Evolutionary conservation across 2,329 filamentous ascomycete genomes (phyloP), one percentile per base, ranked within the genome.

Genomic region (Aaosphaeria arxii): DNA sequence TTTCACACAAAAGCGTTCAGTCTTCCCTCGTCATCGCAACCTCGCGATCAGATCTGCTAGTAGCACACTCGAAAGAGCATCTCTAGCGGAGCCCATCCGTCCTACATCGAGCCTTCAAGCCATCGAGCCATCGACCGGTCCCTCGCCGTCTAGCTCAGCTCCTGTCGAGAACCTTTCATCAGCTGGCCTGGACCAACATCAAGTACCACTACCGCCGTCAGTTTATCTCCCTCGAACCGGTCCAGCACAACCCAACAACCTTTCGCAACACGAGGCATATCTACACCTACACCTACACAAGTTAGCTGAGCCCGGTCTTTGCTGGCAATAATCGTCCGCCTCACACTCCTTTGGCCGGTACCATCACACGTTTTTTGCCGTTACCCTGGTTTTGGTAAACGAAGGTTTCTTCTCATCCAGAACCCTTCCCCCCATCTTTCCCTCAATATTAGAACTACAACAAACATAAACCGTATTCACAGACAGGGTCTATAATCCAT

Each of bases 401-500:
- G 55, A 61, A 55, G 63, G 62, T 65, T 59, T 41, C 54, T 49
- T 51, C 59, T 24, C 17, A 24, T 24, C 17, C 17, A 24, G 17
- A 24, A 24, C 3, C 17, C 17, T 24, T 24, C 17, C 17, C 53
- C 62, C 56, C 50, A 57, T 58, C 53, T 53, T 62, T 59, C 56
- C 54, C 56, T 54, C 54, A 47, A 47, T 50, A 54, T 56, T 62
- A 60, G 45, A 58, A 54, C 17, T 24, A 24, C 17, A 24, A 36
- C 7, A n/a, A 36, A 36, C 33, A 36, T n/a, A 45, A 55, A 51
- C 50, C 55, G 41, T 52, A 56, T 50, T 51, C 54, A 57, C 39
- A 58, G 48, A 61, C 62, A 56, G 62, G 57, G 59, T 65, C 63
- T 64, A 61, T 89, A 91, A 91, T 91, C 79, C 82, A 91, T 92